A percentile compares a stretch with the other conserved stretches of the same genome.
Evolutionary conservation across 75 land plant species (phyloP).

Genomic region (Pseudotsuga menziesii): DNA sequence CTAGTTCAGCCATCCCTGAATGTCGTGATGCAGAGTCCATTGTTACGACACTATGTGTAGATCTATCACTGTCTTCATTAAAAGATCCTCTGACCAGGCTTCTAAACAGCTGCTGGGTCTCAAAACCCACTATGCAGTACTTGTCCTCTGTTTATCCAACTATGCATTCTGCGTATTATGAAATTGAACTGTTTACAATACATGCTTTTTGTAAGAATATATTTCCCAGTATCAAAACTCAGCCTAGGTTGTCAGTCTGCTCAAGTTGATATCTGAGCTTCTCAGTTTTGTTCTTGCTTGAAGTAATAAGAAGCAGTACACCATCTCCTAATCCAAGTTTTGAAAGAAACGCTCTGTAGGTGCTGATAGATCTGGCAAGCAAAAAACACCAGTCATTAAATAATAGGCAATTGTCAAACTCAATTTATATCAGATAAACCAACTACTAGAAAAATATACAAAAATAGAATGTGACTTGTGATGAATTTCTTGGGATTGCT

Average conservation of each 20-base stretch:
- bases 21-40: slow-evolving; percentile 4
- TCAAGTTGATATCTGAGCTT: not conserved
- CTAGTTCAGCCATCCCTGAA: slow-evolving; percentile 6
- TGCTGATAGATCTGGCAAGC: not conserved
- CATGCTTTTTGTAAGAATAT: not conserved
- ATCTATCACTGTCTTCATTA: not conserved
- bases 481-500: no score
- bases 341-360: not conserved
- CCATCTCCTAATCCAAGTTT: not conserved
- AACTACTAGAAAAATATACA: no score
- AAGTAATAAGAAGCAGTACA: not conserved
- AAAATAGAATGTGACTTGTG: no score
- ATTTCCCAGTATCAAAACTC: not conserved
- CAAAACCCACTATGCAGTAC: not conserved
- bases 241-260: not conserved
- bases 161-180: not conserved
- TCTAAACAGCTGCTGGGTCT: not conserved
- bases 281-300: not conserved
- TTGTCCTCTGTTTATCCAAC: not conserved
- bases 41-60: not conserved
- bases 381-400: not conserved
- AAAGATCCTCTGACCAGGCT: not conserved
- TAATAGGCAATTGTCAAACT: no score
- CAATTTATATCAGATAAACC: no score
- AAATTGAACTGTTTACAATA: not conserved